These are phyloP conservation scores for Oryza officinalis DNA, from an alignment of 176 grass and related monocot genomes.

Conservation along the genomic window DNA sequence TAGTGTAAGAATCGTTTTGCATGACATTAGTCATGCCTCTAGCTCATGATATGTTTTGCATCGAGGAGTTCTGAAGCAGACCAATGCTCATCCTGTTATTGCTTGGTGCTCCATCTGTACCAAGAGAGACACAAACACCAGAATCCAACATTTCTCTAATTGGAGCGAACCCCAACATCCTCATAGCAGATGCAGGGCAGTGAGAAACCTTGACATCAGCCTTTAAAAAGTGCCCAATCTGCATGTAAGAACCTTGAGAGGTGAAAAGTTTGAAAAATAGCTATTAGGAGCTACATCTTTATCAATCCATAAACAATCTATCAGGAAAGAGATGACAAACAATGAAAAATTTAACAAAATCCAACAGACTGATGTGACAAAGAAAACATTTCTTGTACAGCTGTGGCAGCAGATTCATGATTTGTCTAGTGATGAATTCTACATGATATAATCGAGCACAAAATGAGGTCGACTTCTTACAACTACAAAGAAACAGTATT, in stretches of 20 bases:
- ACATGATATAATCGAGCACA: neutral
- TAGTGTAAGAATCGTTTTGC: neutral
- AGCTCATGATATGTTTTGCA: neutral
- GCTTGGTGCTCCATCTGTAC: constrained; percentile 90
- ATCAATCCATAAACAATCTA: neutral
- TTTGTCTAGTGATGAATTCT: neutral
- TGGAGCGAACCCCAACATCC: constrained; percentile 89
- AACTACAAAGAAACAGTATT: constrained; percentile 6
- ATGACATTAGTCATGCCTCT: neutral
- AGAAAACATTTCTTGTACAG: neutral
- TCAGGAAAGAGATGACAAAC: neutral
- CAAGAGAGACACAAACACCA: constrained; percentile 90
- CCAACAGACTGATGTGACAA: neutral
- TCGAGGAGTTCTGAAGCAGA: constrained; percentile 42
- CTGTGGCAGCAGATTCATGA: constrained; percentile 1
- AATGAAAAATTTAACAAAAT: neutral
- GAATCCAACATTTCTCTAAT: constrained; percentile 89
- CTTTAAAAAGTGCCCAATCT: constrained; percentile 81
- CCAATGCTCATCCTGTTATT: constrained; percentile 99
- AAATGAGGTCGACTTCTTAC: neutral
- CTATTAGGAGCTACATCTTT: constrained; percentile 2
- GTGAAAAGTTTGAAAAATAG: constrained; percentile 14
- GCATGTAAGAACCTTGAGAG: constrained; percentile 20
- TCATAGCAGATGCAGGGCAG: constrained; percentile 90
- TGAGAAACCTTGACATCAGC: constrained; percentile 94